Percentiles rank a stretch among this genome's conserved stretches.
These are phyloP conservation scores for Haematococcus lacustris DNA, from an alignment of 139 green algal genomes.

Conservation along the genomic window DNA sequence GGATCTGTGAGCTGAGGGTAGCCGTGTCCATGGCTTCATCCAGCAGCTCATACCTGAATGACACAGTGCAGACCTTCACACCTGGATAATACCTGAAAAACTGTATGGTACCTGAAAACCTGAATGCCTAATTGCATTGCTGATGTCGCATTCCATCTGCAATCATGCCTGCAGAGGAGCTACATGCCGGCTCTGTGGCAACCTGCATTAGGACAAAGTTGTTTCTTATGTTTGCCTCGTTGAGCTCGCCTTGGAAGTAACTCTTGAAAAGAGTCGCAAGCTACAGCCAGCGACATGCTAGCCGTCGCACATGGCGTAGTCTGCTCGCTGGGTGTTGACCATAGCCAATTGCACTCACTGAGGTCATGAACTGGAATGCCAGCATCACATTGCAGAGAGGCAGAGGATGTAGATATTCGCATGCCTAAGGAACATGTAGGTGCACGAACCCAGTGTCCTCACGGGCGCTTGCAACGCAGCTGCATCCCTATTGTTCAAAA, in stretches of 20 bases:
- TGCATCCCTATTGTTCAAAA: constrained; percentile 64
- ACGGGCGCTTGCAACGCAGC: constrained; percentile 65
- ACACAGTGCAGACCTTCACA: too few relatives aligned
- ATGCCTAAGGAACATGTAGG: constrained; percentile 82
- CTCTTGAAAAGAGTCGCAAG: constrained; percentile 71
- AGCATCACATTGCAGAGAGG: constrained; percentile 88
- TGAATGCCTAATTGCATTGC: too few relatives aligned
- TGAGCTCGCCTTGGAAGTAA: constrained; percentile 87
- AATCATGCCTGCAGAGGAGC: too few relatives aligned
- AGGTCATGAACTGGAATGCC: constrained; percentile 84
- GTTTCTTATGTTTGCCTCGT: constrained; percentile 70
- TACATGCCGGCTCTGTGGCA: too few relatives aligned
- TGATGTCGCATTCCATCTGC: too few relatives aligned
- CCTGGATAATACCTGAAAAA: too few relatives aligned
- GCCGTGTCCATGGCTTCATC: constrained; percentile 13
- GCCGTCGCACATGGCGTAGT: not conserved
- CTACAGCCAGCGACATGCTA: constrained; percentile 25
- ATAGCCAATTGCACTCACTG: constrained; percentile 37
- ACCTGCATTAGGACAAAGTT: constrained; percentile 97
- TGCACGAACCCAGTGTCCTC: constrained; percentile 65
- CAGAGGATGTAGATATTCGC: constrained; percentile 89
- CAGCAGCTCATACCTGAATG: constrained; percentile 25
- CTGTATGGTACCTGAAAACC: too few relatives aligned
- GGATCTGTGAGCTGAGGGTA: constrained; percentile 54
- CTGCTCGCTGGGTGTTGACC: too few relatives aligned